Conservation (phyloP, 495 filamentous ascomycete genomes). For the Darksidea phi region DNA sequence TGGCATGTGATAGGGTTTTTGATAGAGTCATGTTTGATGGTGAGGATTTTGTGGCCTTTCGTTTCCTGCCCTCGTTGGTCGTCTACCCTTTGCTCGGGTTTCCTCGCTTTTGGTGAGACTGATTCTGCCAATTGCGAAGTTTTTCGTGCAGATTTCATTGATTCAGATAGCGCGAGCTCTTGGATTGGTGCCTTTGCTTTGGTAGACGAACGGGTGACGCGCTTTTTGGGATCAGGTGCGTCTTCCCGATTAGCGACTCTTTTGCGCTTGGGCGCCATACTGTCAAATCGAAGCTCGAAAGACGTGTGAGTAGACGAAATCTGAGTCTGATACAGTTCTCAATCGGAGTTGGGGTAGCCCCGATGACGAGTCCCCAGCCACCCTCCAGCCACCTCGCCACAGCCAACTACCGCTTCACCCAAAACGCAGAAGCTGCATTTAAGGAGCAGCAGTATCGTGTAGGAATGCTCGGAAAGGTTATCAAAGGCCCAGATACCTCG, state of each 20-base stretch:
- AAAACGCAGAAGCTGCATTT: too few species aligned
- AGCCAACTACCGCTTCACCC: too few species aligned
- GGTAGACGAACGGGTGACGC: slow-evolving; percentile 5
- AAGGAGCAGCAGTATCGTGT: too few species aligned
- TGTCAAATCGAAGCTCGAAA: too few species aligned
- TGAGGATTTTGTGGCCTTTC: neutral
- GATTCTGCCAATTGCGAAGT: neutral
- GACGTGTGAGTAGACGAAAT: too few species aligned
- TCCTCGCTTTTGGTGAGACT: neutral
- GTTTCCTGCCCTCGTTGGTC: neutral
- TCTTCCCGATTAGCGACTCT: neutral
- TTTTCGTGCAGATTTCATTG: neutral
- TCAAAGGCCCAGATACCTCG: too few species aligned
- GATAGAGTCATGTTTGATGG: neutral
- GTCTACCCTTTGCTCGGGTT: neutral
- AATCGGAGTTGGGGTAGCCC: too few species aligned
- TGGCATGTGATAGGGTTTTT: slow-evolving; percentile 15
- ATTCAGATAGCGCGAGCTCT: too few species aligned
- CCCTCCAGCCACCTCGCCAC: too few species aligned
- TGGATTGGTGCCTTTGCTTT: neutral
- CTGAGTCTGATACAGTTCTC: too few species aligned
- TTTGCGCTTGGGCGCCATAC: slow-evolving; percentile 1
- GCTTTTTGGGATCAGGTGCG: slow-evolving; percentile 1
- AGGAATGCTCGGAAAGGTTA: too few species aligned
- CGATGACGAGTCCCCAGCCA: too few species aligned